Conservation (phyloP, 2,329 filamentous ascomycete species). For the Colletotrichum higginsianum region DNA sequence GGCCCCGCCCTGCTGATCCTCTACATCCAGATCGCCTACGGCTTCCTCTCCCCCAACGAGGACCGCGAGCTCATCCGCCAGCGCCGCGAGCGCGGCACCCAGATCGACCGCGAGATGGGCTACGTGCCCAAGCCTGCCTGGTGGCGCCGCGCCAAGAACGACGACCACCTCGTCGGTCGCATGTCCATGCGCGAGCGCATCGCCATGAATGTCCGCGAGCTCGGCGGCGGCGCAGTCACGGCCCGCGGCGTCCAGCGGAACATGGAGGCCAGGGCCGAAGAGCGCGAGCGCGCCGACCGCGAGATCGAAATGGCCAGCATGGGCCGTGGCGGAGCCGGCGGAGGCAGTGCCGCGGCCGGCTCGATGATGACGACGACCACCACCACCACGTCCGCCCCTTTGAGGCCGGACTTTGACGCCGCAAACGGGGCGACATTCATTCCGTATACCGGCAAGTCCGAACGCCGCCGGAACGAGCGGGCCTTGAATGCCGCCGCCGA, state of each 20-base stretch:
- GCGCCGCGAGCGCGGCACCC: conserved; percentile 69
- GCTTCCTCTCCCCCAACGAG: conserved; percentile 78
- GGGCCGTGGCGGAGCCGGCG: conserved; percentile 29
- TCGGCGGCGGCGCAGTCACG: conserved; percentile 64
- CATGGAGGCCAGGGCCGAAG: conserved; percentile 54
- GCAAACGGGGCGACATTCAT: conserved; percentile 44
- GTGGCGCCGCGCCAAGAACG: conserved; percentile 72
- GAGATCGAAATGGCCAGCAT: conserved; percentile 59
- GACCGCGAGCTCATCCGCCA: conserved; percentile 77
- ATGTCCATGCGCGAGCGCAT: conserved; percentile 67
- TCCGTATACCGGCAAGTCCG: conserved; percentile 59
- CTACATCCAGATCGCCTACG: conserved; percentile 66
- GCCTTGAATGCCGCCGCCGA: conserved; percentile 60
- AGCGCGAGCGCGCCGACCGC: conserved; percentile 49
- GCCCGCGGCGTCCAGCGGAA: conserved; percentile 58
- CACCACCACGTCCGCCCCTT: conserved; percentile 1
- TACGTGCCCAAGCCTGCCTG: conserved; percentile 74
- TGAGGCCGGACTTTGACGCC: conserved; percentile 47
- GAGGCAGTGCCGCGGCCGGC: conserved; percentile 43
- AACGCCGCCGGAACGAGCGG: conserved; percentile 61
- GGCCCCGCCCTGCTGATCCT: conserved; percentile 71
- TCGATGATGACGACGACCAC: neutral
- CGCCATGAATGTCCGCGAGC: conserved; percentile 68
- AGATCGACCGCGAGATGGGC: conserved; percentile 73
- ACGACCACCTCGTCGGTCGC: conserved; percentile 55